Conservation (phyloP, 1,284 basidiomycete species). For the Cryptococcus neoformans region DNA sequence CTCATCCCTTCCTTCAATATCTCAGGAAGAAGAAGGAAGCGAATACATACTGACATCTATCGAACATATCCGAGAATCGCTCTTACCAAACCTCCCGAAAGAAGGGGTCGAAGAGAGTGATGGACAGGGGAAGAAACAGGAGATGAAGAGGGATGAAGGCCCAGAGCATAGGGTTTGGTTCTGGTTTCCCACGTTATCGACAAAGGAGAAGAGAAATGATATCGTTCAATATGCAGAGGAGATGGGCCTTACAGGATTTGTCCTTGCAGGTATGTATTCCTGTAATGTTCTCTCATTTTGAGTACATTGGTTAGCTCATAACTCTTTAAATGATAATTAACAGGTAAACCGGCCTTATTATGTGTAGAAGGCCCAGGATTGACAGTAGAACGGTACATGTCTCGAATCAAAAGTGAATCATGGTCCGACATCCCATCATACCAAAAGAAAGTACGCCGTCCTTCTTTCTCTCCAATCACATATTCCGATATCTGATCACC, state of each 20-base stretch:
- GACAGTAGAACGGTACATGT: constrained; percentile 48
- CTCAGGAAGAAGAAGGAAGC: constrained; percentile 8
- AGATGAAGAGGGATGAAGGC: not conserved
- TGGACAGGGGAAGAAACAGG: not conserved
- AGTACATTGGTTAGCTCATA: not conserved
- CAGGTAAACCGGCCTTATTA: constrained; percentile 51
- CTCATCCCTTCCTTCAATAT: not conserved
- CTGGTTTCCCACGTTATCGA: constrained; percentile 49
- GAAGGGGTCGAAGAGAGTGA: not conserved
- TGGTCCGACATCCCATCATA: constrained; percentile 52
- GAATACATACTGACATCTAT: constrained; percentile 31
- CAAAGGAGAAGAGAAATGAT: constrained; percentile 48
- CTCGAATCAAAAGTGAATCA: constrained; percentile 49
- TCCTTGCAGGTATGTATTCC: constrained; percentile 41
- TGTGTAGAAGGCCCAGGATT: constrained; percentile 48
- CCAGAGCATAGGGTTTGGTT: constrained; percentile 45
- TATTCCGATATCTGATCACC: not conserved
- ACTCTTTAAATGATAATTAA: not conserved
- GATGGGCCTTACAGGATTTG: constrained; percentile 49
- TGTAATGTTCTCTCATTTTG: not conserved
- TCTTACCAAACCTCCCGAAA: constrained; percentile 1
- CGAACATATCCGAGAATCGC: constrained; percentile 16
- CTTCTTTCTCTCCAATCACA: not conserved
- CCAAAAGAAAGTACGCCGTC: constrained; percentile 49
- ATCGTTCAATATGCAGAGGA: constrained; percentile 46